Evolutionary conservation across 257 asterid species (phyloP), one percentile per base, ranked within the genome.

Genomic region (Fraxinus pennsylvanica): DNA sequence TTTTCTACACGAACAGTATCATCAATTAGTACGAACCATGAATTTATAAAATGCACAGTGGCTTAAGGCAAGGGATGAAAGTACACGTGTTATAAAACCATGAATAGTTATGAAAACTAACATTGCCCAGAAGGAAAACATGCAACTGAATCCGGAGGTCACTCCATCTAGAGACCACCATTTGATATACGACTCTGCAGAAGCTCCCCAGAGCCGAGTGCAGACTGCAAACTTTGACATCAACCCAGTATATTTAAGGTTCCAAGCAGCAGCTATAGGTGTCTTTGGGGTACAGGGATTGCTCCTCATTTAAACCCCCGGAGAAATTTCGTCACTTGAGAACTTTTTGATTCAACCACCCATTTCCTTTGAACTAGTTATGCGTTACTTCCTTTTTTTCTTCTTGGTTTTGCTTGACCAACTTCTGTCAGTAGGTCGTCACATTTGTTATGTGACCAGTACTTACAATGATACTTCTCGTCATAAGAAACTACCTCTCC

Each of bases 401-500:
- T 81, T 72, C 66, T 25, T 39, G 67, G 76, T 52, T 41, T 71
- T 83, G 70, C 68, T 76, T 30, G 76, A 75, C 52, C 68, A 61
- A 30, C 67, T 47, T 73, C 54, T 61, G 32, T 59, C 81, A 27
- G 17, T 30, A 75, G 8, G 21, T 27, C 17, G 6, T 21, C 61
- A 71, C 27, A 9, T 68, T 29, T 74, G n/a, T 69, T 73, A 73
- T 65, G 57, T 54, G 63, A 54, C 88, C 87, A 85, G 9, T 72
- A 25, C 27, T 25, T 81, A 27, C 75, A 70, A 22, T 83, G 86
- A 74, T 83, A 85, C 76, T 85, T 87, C 4, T 83, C 84, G 17
- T 87, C 88, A 25, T 87, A 85, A 72, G 84, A 73, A 81, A 81
- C 83, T 14, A 75, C 77, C 68, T 83, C 77, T 43, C 86, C 88